Conservation (phyloP, 169 alveolate species). For the Plasmodium yoelii region DNA sequence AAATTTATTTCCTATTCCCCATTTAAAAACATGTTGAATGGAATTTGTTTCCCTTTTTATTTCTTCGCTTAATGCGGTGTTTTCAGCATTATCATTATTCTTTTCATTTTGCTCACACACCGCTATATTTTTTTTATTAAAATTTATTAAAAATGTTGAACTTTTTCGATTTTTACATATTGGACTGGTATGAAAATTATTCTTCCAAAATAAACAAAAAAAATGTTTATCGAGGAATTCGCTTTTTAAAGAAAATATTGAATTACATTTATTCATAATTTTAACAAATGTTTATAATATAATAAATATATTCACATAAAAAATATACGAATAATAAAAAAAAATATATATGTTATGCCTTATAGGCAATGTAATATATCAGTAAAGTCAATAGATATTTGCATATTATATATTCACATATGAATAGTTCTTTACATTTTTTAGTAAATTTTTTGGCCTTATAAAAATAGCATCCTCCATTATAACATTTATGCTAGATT, state of each 20-base stretch:
- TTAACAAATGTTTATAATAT: background rate
- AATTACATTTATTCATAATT: conserved; percentile 18
- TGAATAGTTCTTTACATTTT: background rate
- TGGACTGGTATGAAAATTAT: conserved; percentile 26
- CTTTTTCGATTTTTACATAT: conserved; percentile 49
- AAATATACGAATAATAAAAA: conserved; percentile 12
- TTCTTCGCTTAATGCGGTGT: background rate
- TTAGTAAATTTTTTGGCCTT: background rate
- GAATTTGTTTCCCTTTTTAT: conserved; percentile 27
- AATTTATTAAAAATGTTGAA: conserved; percentile 10
- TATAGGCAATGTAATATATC: conserved; percentile 28
- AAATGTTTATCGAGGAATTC: background rate
- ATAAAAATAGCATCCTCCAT: background rate
- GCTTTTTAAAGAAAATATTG: background rate
- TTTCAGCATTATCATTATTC: background rate
- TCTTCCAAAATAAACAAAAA: background rate
- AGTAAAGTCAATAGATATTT: too few relatives aligned
- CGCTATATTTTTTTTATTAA: conserved; percentile 10
- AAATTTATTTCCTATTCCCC: conserved; percentile 87
- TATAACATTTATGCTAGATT: too few relatives aligned
- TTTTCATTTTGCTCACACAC: background rate
- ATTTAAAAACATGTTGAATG: conserved; percentile 82
- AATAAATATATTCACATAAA: background rate
- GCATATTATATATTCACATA: background rate
- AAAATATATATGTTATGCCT: conserved; percentile 22